Base-by-base conservation (phyloP, 805 yeast genomes). In the Candida mattraensis region DNA sequence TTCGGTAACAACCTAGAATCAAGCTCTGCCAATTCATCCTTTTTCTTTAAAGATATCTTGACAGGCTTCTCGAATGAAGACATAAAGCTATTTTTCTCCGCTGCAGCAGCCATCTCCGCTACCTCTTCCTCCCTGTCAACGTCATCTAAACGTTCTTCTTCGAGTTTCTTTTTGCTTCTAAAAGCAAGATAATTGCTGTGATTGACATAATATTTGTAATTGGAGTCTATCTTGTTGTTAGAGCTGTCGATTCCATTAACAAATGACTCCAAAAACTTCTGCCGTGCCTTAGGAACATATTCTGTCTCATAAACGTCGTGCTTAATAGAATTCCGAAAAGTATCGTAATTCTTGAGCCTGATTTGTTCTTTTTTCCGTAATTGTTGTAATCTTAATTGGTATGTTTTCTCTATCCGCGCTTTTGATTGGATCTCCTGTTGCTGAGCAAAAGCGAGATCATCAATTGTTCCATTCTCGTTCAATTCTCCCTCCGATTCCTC, bases 101-200 rank as follows among this genome's bases (percentile, higher is more conserved):
- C 26, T 5, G 15, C 28, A 3, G 40, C 36, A 5, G 36, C 35
- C 3, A 8, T 7, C 28, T 65, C 67, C 21, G 43, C 43, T 1
- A 19, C 39, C 28, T 64, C 71, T 14, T 61, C 66, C 29, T 59
- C 57, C 34, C 63, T 51, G 48, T 73, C 78, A 10, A 31, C 29
- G 0, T 40, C 48, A 47, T 77, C 83, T 19, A 43, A 33, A 11
- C 56, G 58, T 27, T 69, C 72, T 48, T 80, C 86, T 11, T 58
- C 53, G 4, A 47, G 22, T 36, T 65, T 58, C 28, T 52, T 61
- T 8, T 54, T 52, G 13, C 56, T 53, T 42, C 82, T 55, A 25
- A 51, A 44, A 10, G 66, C 65, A 13, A 69, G 39, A 42, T 74
- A 76, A 33, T 66, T 69, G 15, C 67, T 51, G 39, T 70, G 74